These are phyloP conservation scores for Cocos nucifera DNA, from an alignment of 176 grass and related monocot genomes.

Conservation along the genomic window DNA sequence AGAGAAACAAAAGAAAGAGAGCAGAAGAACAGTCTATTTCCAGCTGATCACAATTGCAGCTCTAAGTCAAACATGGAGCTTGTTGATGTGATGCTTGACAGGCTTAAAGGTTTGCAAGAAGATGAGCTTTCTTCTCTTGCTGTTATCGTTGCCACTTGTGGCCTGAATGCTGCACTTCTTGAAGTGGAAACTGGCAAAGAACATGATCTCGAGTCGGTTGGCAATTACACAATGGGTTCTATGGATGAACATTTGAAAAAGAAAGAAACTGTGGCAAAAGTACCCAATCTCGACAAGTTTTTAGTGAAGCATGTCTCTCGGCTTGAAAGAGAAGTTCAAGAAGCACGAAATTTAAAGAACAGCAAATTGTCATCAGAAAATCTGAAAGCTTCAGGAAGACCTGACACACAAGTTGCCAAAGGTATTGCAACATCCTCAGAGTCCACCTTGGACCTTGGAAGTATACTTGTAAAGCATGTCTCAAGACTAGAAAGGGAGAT, in stretches of 20 bases:
- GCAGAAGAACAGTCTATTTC: constrained; percentile 15
- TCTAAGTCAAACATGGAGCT: constrained; percentile 31
- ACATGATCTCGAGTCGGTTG: constrained; percentile 12
- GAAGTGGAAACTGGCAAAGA: constrained; percentile 42
- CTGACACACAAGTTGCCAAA: constrained; percentile 2
- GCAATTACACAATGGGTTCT: constrained; percentile 11
- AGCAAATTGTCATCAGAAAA: constrained; percentile 1
- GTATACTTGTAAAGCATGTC: constrained; percentile 48
- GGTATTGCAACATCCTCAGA: constrained; percentile 8
- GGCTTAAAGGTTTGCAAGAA: constrained; percentile 69
- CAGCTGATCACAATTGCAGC: constrained; percentile 21
- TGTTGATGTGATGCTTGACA: constrained; percentile 54
- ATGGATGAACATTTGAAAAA: constrained; percentile 35
- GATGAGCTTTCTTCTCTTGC: constrained; percentile 78
- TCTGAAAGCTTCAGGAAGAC: constrained; percentile 6
- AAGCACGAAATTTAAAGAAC: constrained; percentile 40
- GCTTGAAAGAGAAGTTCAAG: constrained; percentile 56
- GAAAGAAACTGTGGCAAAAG: constrained; percentile 27
- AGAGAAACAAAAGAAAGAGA: constrained; percentile 18
- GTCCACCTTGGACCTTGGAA: constrained; percentile 30
- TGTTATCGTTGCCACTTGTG: constrained; percentile 86
- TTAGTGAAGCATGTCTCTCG: constrained; percentile 58
- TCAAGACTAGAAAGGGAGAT: constrained; percentile 62
- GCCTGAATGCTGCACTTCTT: constrained; percentile 64
- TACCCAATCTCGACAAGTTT: constrained; percentile 84